phyloP scores from a whole-genome alignment of 176 grass and related monocot species.

The Lolium multiflorum region DNA sequence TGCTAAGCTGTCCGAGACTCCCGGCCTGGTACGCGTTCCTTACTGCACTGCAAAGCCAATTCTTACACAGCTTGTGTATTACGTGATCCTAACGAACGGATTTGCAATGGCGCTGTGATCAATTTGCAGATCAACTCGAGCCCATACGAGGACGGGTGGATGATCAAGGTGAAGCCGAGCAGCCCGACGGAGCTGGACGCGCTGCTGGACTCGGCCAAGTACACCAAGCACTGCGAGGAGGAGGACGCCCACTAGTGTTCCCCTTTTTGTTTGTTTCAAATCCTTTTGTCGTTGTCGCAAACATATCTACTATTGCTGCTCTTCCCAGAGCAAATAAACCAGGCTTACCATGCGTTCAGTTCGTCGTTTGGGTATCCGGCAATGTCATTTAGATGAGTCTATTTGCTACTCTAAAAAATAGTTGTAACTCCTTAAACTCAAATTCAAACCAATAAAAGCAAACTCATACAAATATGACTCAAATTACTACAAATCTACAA shows the following conservation, averaged over 20 bases:
- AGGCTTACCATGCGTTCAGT: background rate
- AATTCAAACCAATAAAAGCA: too few relatives aligned
- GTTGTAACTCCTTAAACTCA: too few relatives aligned
- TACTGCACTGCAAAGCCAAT: background rate
- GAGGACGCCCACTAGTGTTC: constrained; percentile 80
- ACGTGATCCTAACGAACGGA: background rate
- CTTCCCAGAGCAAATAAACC: background rate
- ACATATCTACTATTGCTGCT: background rate
- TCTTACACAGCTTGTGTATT: background rate
- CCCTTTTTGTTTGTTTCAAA: background rate
- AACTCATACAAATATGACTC: too few relatives aligned
- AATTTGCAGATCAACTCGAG: constrained; percentile 75
- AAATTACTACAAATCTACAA: too few relatives aligned
- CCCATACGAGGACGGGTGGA: constrained; percentile 93
- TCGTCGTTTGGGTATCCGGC: too few relatives aligned
- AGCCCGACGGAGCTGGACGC: constrained; percentile 61
- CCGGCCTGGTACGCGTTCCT: constrained; percentile 64
- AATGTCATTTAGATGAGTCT: too few relatives aligned
- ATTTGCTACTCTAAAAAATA: too few relatives aligned
- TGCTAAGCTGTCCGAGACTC: constrained; percentile 66
- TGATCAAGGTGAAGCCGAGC: constrained; percentile 96
- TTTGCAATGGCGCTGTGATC: too few relatives aligned
- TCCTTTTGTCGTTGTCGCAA: background rate
- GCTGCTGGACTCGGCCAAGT: constrained; percentile 71
- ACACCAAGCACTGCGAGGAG: constrained; percentile 93